Evolutionary conservation across 345 rosid species (phyloP).

Genomic region (Erucastrum elatum): DNA sequence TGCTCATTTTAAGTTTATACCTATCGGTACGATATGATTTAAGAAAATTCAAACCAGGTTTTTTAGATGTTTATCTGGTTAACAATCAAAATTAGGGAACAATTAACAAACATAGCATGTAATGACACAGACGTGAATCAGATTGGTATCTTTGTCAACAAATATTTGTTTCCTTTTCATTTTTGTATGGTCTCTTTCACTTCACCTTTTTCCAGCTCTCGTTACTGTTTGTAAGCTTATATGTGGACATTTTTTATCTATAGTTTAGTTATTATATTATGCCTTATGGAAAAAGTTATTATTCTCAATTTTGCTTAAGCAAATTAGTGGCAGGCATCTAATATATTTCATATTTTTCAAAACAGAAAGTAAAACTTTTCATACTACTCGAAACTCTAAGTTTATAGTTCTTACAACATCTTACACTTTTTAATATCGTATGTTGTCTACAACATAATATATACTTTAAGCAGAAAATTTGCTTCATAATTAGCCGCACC

Average conservation of each 20-base stretch:
- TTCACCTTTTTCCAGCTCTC: constrained; percentile 12
- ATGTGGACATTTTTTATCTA: constrained; percentile 17
- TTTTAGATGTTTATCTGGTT: neutral
- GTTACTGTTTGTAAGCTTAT: constrained; percentile 18
- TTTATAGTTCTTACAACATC: constrained; percentile 22
- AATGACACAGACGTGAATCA: constrained; percentile 2
- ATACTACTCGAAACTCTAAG: constrained; percentile 19
- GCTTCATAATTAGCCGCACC: constrained; percentile 35
- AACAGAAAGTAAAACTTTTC: constrained; percentile 34
- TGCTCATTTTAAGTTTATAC: neutral
- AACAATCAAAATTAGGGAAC: neutral
- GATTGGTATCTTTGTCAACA: constrained; percentile 20
- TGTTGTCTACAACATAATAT: neutral
- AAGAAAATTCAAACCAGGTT: neutral
- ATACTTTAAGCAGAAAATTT: neutral
- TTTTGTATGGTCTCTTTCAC: constrained; percentile 27
- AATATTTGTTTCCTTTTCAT: neutral
- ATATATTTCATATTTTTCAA: constrained; percentile 9
- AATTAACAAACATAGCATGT: neutral
- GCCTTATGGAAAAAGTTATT: neutral
- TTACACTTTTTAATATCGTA: neutral
- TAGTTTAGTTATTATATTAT: neutral
- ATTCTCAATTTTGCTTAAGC: neutral
- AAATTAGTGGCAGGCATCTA: constrained; percentile 36
- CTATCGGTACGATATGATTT: neutral